Conservation (phyloP, 2,329 filamentous ascomycete genomes). For the Incumbomyces lentus region DNA sequence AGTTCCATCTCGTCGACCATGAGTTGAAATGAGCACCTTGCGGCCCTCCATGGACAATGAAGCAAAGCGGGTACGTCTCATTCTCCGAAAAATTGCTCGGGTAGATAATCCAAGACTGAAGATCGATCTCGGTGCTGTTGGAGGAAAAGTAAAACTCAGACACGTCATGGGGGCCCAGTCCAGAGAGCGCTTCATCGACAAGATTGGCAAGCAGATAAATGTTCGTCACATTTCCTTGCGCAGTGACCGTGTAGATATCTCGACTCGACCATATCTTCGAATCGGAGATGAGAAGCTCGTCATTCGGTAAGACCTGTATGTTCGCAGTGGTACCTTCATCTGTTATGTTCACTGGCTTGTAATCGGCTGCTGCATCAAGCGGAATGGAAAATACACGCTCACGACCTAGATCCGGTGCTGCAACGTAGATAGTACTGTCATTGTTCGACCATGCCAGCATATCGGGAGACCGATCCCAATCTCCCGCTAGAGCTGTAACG, state of each 20-base stretch:
- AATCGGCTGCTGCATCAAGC: conserved; percentile 24
- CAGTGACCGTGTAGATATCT: conserved; percentile 26
- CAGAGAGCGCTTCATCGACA: conserved; percentile 29
- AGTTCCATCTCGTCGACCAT: conserved; percentile 80
- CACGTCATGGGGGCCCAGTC: conserved; percentile 26
- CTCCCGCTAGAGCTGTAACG: conserved; percentile 29
- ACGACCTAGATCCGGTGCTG: conserved; percentile 59
- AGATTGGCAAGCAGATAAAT: conserved; percentile 28
- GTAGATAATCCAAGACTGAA: conserved; percentile 32
- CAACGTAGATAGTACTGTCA: conserved; percentile 57
- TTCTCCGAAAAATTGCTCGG: conserved; percentile 51
- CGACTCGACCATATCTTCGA: conserved; percentile 29
- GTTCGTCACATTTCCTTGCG: conserved; percentile 22
- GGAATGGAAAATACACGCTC: conserved; percentile 31
- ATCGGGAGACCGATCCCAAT: conserved; percentile 45
- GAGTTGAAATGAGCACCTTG: conserved; percentile 65
- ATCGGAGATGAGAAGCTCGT: conserved; percentile 26
- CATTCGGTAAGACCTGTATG: conserved; percentile 23
- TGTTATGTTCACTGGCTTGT: conserved; percentile 29
- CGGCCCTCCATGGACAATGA: conserved; percentile 74
- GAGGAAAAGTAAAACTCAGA: conserved; percentile 30
- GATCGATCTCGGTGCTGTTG: conserved; percentile 27
- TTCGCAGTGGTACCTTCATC: conserved; percentile 24
- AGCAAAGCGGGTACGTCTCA: conserved; percentile 68
- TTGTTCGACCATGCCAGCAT: conserved; percentile 42